Percentiles rank a stretch among this genome's conserved stretches.
These are phyloP conservation scores for Xylaria telfairii DNA, from an alignment of 495 filamentous ascomycete species.

Conservation along the genomic window DNA sequence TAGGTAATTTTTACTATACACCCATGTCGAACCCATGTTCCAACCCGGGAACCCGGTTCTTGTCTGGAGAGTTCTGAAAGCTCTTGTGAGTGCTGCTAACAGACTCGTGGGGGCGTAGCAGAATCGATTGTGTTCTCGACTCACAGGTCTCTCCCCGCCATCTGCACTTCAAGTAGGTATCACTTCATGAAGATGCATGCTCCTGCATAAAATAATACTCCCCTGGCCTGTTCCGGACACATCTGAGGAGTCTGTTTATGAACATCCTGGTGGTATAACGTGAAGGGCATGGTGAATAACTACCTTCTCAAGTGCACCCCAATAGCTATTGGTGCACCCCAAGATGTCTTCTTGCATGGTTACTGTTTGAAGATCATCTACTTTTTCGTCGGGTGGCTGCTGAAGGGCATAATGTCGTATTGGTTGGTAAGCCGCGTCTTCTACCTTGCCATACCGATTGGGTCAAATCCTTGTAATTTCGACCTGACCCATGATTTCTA, in stretches of 20 bases:
- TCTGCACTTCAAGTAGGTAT: constrained; percentile 15
- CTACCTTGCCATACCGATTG: constrained; percentile 22
- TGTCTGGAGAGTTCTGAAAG: neutral
- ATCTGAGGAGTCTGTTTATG: neutral
- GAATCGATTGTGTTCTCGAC: constrained; percentile 23
- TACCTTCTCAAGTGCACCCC: neutral
- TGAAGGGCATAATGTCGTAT: constrained; percentile 23
- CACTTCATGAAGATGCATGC: constrained; percentile 1
- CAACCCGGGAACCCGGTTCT: constrained; percentile 26
- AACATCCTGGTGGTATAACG: constrained; percentile 8
- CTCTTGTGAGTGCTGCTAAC: neutral
- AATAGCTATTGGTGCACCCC: neutral
- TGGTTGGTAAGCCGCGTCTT: constrained; percentile 26
- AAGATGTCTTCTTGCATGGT: constrained; percentile 7
- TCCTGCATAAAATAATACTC: neutral
- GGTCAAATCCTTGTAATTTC: constrained; percentile 16
- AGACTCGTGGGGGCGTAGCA: constrained; percentile 20
- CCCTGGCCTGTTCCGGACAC: neutral
- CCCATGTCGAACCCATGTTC: constrained; percentile 10
- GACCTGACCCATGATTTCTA: constrained; percentile 20
- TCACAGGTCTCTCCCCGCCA: constrained; percentile 10
- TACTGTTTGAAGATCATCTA: constrained; percentile 17
- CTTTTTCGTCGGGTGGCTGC: constrained; percentile 27
- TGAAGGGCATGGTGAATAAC: constrained; percentile 10
- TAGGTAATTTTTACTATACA: constrained; percentile 3